Evolutionary conservation across 2,329 filamentous ascomycete genomes (phyloP), one percentile per base, ranked within the genome.

Genomic region (Phyllosticta citribraziliensis): DNA sequence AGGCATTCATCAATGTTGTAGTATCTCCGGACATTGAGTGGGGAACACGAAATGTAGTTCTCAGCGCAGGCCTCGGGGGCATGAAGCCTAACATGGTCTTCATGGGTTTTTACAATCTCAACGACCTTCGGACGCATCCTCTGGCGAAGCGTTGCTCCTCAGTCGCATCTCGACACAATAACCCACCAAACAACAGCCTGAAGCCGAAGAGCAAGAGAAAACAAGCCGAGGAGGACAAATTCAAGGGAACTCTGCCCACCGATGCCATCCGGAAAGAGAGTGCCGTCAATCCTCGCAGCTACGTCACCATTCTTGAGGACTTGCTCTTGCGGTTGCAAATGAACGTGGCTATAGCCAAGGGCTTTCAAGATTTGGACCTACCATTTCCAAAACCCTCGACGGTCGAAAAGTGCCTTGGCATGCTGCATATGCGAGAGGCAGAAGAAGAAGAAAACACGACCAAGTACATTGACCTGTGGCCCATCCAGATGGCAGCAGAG

Each of bases 401-500:
- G 25, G 66, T 67, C 51, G 66, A 73, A 54, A 67, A 65, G 30
- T 56, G 68, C 1, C 61, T 74, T 2, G 64, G 60, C 22, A 60
- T 69, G 30, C 40, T 74, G 14, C 66, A 69, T 8, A 63, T 73
- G 0, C 60, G 62, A 9, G 64, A 67, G 1, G 22, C 52, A 4
- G 55, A 66, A 0, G 79, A 82, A 20, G 72, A 79, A 0, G 78
- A 84, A 50, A 84, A 86, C 58, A 78, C 77, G 3, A 93, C 93
- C 70, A 89, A 85, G 68, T 93, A 87, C 68, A 89, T 96, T 64
- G 91, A 96, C 68, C 76, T 96, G 4, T 96, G 91, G 91, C 91
- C 91, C 0, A 94, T 96, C 58, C 91, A 96, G 66, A 96, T 96
- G 89, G 93, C 90, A 5, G 90, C 90, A 1, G 89, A 93, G 67